These are phyloP conservation scores for Annulohypoxylon bovei DNA, from an alignment of 495 filamentous ascomycete species.

Conservation along the genomic window DNA sequence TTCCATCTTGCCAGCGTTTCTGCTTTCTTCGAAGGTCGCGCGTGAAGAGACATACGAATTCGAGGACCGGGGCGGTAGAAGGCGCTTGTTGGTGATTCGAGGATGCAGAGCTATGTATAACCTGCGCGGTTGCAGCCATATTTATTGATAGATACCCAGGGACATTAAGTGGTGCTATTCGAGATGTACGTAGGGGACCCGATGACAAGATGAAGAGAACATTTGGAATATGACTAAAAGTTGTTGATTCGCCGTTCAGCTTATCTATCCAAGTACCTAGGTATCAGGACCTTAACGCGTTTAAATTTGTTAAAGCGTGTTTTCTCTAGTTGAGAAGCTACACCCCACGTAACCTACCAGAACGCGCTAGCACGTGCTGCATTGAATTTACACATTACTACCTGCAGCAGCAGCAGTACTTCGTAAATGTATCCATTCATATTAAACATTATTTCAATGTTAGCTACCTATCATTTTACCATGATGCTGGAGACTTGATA, in stretches of 20 bases:
- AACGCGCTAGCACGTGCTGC: slow-evolving; percentile 39
- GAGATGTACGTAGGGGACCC: neutral
- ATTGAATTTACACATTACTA: neutral
- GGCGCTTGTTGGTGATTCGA: slow-evolving; percentile 40
- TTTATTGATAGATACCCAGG: neutral
- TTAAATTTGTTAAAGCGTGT: neutral
- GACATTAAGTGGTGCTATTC: neutral
- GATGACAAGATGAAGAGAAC: neutral
- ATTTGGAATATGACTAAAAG: neutral
- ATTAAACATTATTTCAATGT: no score
- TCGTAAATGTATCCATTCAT: no score
- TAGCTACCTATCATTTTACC: no score
- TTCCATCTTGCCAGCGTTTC: slow-evolving; percentile 94
- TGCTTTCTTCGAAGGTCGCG: slow-evolving; percentile 84
- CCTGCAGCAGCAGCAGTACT: no score
- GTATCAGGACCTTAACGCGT: neutral
- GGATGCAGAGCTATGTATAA: slow-evolving; percentile 38
- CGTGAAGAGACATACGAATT: slow-evolving; percentile 86
- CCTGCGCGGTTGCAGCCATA: slow-evolving; percentile 38
- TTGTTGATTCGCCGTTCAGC: neutral
- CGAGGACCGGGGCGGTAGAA: slow-evolving; percentile 78
- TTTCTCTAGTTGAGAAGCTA: slow-evolving; percentile 8
- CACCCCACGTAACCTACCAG: neutral
- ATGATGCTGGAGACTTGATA: no score
- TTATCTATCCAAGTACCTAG: neutral